Evolutionary conservation across 1,139 yeast genomes (phyloP), one percentile per base, ranked within the genome.

Genomic region (Yamadazyma triangularis): DNA sequence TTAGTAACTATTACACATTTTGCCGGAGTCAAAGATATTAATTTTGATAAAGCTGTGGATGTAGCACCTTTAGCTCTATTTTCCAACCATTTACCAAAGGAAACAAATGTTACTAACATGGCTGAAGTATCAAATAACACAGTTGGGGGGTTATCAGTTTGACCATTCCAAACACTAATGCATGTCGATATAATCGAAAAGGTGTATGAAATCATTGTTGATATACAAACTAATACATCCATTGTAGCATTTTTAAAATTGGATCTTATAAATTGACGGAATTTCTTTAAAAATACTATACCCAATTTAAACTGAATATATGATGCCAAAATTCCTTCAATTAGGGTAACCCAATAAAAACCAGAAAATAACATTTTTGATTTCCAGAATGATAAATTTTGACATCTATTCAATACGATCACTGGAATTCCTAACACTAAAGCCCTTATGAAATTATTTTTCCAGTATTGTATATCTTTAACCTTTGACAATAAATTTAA

Each of bases 51-150:
- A 0, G 97, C 95, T 2, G 86, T 74, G 0, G 96, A 86, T 0
- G 97, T 91, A 35, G 86, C 88, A 4, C 98, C 95, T 51, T 91
- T 88, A 2, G 98, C 98, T 44, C 74, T 79, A 55, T 85, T 86
- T 51, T 93, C 98, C 14, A 89, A 64, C 72, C 86, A 84, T 57
- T 91, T 89, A 3, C 98, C 98, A 29, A 88, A 63, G 5, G 91
- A 74, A 22, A 93, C 87, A 56, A 88, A 91, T 4, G 81, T 64
- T 30, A 89, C 69, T 30, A 93, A 68, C 94, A 91, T 86, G 10
- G 81, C 78, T 3, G 88, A 73, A 0, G 97, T 88, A 40, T 88
- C 97, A 64, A 93, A 89, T 26, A 88, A 64, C 2, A 88, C 79
- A 36, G 70, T 74, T 4, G 96, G 95, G 10, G 79, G 70, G 10